phyloP scores from a whole-genome alignment of 2,329 filamentous ascomycete species.

The Blastomyces silverae region DNA sequence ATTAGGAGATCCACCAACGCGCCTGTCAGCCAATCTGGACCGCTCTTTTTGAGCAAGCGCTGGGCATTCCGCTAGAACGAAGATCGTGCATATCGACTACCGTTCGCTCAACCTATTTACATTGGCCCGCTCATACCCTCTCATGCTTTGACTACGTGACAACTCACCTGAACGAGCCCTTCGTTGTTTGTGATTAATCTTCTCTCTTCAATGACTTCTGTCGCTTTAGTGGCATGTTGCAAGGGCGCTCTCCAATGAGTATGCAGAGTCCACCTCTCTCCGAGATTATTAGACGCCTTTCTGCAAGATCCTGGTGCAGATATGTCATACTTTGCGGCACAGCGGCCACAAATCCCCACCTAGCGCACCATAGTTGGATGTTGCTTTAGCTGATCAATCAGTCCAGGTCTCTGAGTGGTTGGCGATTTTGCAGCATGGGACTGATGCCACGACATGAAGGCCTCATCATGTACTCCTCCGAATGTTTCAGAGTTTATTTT shows the following conservation, averaged over 20 bases:
- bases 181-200: not conserved
- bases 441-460: not conserved
- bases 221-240: not conserved
- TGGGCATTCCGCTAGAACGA: not conserved
- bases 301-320: constrained; percentile 4
- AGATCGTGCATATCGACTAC: not conserved
- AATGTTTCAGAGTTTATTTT: not conserved
- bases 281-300: not conserved
- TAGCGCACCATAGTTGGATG: not conserved
- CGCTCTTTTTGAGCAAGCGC: not conserved
- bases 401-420: constrained; percentile 3
- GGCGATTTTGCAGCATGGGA: not conserved
- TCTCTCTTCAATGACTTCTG: not conserved
- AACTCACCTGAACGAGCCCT: not conserved
- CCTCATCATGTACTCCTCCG: not conserved
- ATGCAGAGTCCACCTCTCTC: not conserved
- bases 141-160: not conserved
- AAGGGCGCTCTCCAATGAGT: not conserved
- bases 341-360: not conserved
- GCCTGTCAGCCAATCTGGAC: constrained; percentile 14
- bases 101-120: not conserved
- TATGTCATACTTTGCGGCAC: not conserved
- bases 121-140: not conserved
- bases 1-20: constrained; percentile 9
- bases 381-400: not conserved